Percentiles rank a stretch among this genome's conserved stretches.
Conservation (phyloP, 2,329 filamentous ascomycete species). For the Botryotinia convoluta region DNA sequence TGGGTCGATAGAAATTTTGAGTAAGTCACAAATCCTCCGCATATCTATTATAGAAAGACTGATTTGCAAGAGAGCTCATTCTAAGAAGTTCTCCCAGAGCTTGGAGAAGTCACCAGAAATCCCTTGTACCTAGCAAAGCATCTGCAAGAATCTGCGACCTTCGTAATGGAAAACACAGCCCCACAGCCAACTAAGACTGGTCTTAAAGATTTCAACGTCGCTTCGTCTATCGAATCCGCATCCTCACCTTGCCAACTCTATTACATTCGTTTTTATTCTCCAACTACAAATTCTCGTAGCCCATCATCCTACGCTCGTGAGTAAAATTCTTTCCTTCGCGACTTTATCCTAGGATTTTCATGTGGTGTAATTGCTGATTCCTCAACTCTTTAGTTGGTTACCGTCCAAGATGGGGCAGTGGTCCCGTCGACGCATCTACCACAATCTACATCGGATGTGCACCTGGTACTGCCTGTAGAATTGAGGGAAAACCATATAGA, state of each 20-base stretch:
- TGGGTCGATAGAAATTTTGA: background rate
- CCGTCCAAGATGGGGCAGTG: background rate
- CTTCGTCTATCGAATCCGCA: background rate
- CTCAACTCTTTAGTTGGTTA: background rate
- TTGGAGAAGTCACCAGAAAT: background rate
- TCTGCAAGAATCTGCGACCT: background rate
- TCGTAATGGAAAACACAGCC: background rate
- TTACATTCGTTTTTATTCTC: background rate
- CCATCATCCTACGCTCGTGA: background rate
- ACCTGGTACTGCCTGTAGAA: background rate
- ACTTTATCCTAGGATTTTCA: too few species aligned
- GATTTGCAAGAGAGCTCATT: background rate
- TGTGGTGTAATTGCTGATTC: background rate
- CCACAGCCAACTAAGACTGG: background rate
- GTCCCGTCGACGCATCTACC: background rate
- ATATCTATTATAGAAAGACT: background rate
- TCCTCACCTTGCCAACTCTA: background rate
- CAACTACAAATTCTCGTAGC: background rate
- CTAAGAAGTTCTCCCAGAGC: background rate
- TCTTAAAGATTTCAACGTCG: background rate
- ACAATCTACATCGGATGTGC: slow-evolving; percentile 4
- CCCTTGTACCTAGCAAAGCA: background rate
- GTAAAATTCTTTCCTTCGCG: background rate
- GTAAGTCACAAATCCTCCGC: too few species aligned
- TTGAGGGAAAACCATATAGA: background rate